These are phyloP conservation scores for Apiospora arundinis DNA, from an alignment of 2,329 filamentous ascomycete genomes.

Conservation along the genomic window DNA sequence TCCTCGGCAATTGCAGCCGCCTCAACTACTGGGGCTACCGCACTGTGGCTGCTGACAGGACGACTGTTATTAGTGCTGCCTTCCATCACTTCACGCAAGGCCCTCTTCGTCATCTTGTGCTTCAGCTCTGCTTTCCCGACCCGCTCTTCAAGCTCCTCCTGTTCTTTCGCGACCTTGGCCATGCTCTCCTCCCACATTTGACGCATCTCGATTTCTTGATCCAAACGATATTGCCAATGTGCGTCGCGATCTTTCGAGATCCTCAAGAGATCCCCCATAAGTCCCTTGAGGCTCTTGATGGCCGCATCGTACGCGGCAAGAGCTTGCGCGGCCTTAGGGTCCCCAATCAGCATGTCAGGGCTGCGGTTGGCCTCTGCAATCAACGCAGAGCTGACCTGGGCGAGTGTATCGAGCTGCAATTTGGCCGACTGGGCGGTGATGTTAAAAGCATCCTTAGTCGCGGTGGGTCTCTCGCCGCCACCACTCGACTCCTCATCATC, in stretches of 20 bases:
- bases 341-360: slow-evolving; percentile 75
- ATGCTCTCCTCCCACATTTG: slow-evolving; percentile 99
- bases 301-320: slow-evolving; percentile 87
- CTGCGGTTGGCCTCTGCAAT: slow-evolving; percentile 73
- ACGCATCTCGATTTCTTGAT: slow-evolving; percentile 88
- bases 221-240: slow-evolving; percentile 95
- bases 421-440: slow-evolving; percentile 96
- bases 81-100: slow-evolving; percentile 60
- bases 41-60: slow-evolving; percentile 40
- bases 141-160: slow-evolving; percentile 86
- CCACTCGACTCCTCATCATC: slow-evolving; percentile 84
- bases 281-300: slow-evolving; percentile 82
- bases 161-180: slow-evolving; percentile 93
- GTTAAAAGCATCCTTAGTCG: slow-evolving; percentile 91
- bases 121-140: slow-evolving; percentile 92
- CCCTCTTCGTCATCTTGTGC: slow-evolving; percentile 86
- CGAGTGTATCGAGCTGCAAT: slow-evolving; percentile 88
- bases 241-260: slow-evolving; percentile 94
- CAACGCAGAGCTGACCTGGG: slow-evolving; percentile 83
- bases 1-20: slow-evolving; percentile 35
- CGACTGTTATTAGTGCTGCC: slow-evolving; percentile 34
- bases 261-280: slow-evolving; percentile 85
- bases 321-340: slow-evolving; percentile 78
- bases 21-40: slow-evolving; percentile 29
- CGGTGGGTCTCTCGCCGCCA: slow-evolving; percentile 73